Evolutionary conservation across 2,329 filamentous ascomycete species (phyloP).

Genomic region (Talaromyces sp.): DNA sequence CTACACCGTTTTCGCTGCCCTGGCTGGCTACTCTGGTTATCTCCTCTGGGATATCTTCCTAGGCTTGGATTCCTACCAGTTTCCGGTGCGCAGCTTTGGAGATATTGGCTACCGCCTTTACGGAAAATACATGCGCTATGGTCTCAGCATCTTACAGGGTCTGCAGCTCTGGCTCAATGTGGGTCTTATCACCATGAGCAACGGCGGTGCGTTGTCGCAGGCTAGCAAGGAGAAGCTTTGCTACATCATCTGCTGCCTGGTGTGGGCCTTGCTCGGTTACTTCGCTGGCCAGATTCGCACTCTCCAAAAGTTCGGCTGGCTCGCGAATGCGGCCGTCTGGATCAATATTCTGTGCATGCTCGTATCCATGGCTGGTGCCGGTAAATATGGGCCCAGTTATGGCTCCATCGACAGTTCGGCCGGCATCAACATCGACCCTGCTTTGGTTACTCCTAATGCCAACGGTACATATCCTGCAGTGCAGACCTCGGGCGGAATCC

Average conservation of each 20-base stretch:
- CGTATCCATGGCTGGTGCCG: constrained; percentile 50
- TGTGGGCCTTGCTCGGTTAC: constrained; percentile 50
- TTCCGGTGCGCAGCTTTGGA: constrained; percentile 42
- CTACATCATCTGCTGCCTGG: constrained; percentile 48
- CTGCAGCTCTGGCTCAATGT: constrained; percentile 36
- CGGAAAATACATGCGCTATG: constrained; percentile 40
- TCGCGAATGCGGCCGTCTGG: constrained; percentile 54
- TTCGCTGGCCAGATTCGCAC: constrained; percentile 53
- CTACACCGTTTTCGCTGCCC: constrained; percentile 40
- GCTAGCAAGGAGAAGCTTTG: constrained; percentile 46
- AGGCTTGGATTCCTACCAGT: constrained; percentile 42
- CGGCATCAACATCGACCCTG: constrained; percentile 17
- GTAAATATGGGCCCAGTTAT: constrained; percentile 47
- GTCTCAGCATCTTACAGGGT: constrained; percentile 46
- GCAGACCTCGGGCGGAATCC: constrained; percentile 36
- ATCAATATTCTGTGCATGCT: constrained; percentile 52
- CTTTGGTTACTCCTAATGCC: constrained; percentile 22
- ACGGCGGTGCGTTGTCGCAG: constrained; percentile 51
- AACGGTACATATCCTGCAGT: constrained; percentile 24
- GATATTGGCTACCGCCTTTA: constrained; percentile 46
- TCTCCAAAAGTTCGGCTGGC: constrained; percentile 49
- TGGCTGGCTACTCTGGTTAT: constrained; percentile 41
- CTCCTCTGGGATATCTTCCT: constrained; percentile 43
- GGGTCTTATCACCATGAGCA: constrained; percentile 41
- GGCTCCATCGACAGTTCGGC: constrained; percentile 18